These are phyloP conservation scores for Colletotrichum sp. DNA, from an alignment of 2,329 filamentous ascomycete species.

Conservation along the genomic window DNA sequence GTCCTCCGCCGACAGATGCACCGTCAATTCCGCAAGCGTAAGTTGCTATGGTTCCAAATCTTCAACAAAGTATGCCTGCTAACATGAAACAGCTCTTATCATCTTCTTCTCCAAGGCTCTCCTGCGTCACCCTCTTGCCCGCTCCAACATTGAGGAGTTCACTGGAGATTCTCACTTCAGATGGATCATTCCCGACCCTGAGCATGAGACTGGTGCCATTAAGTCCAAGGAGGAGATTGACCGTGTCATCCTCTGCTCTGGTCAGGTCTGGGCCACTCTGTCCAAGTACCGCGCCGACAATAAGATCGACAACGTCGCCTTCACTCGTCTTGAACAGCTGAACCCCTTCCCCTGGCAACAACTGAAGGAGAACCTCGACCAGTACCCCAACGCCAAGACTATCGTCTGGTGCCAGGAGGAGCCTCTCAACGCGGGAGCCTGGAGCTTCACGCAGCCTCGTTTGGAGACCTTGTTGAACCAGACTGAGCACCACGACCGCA, in stretches of 20 bases:
- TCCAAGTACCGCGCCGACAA: slow-evolving; percentile 90
- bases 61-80: slow-evolving; percentile 17
- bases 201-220: slow-evolving; percentile 77
- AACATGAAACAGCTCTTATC: slow-evolving; percentile 70
- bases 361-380: slow-evolving; percentile 94
- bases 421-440: slow-evolving; percentile 94
- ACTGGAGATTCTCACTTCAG: slow-evolving; percentile 90
- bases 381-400: slow-evolving; percentile 95
- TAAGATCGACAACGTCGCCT: slow-evolving; percentile 86
- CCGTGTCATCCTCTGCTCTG: slow-evolving; percentile 91
- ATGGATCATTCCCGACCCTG: slow-evolving; percentile 93
- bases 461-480: slow-evolving; percentile 96
- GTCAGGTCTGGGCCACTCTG: slow-evolving; percentile 91
- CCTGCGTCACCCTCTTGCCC: slow-evolving; percentile 90
- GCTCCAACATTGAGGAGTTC: slow-evolving; percentile 91
- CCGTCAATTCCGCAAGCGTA: slow-evolving; percentile 98
- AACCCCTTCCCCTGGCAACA: slow-evolving; percentile 99
- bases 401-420: slow-evolving; percentile 98
- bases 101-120: slow-evolving; percentile 99
- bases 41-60: slow-evolving; percentile 43
- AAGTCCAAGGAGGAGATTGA: slow-evolving; percentile 86
- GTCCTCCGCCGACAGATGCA: slow-evolving; percentile 97
- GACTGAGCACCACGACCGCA: slow-evolving; percentile 89
- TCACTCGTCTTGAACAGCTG: slow-evolving; percentile 96
- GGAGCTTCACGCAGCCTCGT: slow-evolving; percentile 96